phyloP scores from a whole-genome alignment of 176 grass and related monocot species.

The Musa itinerans region DNA sequence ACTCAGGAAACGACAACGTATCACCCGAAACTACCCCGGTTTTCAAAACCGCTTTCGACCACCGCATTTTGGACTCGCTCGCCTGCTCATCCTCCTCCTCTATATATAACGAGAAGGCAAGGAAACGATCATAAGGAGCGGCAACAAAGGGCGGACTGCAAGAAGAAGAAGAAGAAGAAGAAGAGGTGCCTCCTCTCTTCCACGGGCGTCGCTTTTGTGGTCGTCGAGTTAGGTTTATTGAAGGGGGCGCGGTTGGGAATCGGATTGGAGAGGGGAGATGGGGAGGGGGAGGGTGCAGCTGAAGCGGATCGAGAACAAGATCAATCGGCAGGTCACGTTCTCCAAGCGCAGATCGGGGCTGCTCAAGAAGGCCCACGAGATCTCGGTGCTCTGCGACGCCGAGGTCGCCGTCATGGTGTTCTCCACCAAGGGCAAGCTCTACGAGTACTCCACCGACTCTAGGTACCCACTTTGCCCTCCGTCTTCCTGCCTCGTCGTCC shows the following conservation, averaged over 20 bases:
- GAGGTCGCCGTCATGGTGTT: slow-evolving; percentile 87
- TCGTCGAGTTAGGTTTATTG: neutral
- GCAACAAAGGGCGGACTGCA: neutral
- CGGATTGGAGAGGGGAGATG: slow-evolving; percentile 23
- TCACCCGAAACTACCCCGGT: neutral
- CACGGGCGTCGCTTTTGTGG: neutral
- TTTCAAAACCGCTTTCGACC: neutral
- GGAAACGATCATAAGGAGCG: neutral
- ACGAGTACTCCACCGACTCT: slow-evolving; percentile 62
- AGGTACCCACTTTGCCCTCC: slow-evolving; percentile 20
- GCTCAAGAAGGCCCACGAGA: slow-evolving; percentile 92
- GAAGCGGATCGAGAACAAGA: slow-evolving; percentile 98
- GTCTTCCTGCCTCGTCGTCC: neutral
- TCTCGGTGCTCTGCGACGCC: slow-evolving; percentile 90
- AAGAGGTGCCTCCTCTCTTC: neutral
- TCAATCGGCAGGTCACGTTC: slow-evolving; percentile 90
- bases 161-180: neutral
- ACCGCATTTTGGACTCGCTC: neutral
- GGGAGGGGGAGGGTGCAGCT: slow-evolving; percentile 89
- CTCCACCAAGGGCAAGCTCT: slow-evolving; percentile 93
- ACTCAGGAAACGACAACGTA: neutral
- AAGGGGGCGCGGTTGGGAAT: neutral
- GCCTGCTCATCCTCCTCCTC: neutral
- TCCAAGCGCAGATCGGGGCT: slow-evolving; percentile 73
- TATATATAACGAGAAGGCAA: slow-evolving; percentile 3